phyloP scores from a whole-genome alignment of 176 grass and related monocot genomes.

The Rhynchospora tenuis region DNA sequence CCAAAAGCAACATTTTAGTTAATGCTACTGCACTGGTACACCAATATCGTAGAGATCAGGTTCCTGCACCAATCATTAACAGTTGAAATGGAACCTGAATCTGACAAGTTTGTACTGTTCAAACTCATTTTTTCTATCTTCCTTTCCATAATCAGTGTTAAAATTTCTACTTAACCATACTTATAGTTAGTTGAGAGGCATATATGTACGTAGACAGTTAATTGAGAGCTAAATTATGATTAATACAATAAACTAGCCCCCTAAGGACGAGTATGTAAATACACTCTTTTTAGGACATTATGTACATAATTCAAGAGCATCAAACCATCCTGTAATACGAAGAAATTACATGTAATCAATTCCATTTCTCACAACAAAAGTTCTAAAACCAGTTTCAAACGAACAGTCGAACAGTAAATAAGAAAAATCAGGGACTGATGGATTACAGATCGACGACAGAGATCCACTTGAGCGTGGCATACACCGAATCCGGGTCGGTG shows the following conservation, averaged over 20 bases:
- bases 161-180: background rate
- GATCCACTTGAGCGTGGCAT: slow-evolving; percentile 95
- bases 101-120: background rate
- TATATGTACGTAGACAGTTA: too few species aligned
- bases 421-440: background rate
- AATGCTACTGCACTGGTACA: background rate
- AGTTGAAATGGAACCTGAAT: background rate
- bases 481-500: slow-evolving; percentile 59
- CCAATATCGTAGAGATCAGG: background rate
- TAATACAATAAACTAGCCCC: background rate
- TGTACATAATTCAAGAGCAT: background rate
- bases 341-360: background rate
- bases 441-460: slow-evolving; percentile 75
- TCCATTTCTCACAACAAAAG: background rate
- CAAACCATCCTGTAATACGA: background rate
- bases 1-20: background rate
- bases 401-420: too few species aligned
- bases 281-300: background rate
- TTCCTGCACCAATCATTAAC: background rate
- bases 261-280: background rate
- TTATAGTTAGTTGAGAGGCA: background rate
- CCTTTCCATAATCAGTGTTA: background rate
- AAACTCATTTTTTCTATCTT: background rate
- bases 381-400: background rate
- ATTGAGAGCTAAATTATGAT: background rate